Percentiles rank a stretch among this genome's conserved stretches.
Evolutionary conservation across 2,329 filamentous ascomycete genomes (phyloP).

Genomic region (Aspergillus novoparasiticus): DNA sequence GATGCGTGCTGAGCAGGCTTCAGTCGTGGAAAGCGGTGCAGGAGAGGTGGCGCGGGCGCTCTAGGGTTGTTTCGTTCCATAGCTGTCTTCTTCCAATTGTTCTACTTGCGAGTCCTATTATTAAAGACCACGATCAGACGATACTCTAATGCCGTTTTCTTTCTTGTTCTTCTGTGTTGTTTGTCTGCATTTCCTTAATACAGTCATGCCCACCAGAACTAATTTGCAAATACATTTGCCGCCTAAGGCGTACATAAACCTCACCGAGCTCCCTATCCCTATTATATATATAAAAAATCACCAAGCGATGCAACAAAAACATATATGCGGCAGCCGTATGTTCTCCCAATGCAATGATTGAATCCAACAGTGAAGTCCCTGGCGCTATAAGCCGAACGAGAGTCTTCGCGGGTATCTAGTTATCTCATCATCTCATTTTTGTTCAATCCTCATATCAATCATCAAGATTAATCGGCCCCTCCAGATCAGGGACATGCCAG

Average conservation of each 20-base stretch:
- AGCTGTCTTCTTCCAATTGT: constrained; percentile 12
- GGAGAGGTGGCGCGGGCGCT: constrained; percentile 63
- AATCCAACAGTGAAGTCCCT: constrained; percentile 4
- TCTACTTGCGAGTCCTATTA: background rate
- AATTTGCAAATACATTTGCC: constrained; percentile 2
- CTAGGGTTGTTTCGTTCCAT: constrained; percentile 21
- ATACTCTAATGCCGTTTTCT: constrained; percentile 10
- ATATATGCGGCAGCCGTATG: background rate
- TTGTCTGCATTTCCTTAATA: background rate
- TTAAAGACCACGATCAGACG: constrained; percentile 14
- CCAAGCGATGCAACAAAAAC: background rate
- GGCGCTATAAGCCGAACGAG: constrained; percentile 12
- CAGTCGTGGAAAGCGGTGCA: constrained; percentile 59
- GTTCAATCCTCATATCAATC: constrained; percentile 42
- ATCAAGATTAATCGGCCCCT: constrained; percentile 67
- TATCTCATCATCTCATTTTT: constrained; percentile 11
- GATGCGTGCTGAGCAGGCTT: constrained; percentile 54
- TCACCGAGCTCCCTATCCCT: background rate
- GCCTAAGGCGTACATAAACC: background rate
- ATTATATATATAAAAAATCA: background rate
- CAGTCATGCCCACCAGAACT: constrained; percentile 1
- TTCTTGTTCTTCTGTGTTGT: background rate
- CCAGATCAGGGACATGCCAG: constrained; percentile 69
- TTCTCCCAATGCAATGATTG: background rate
- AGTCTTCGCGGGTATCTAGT: constrained; percentile 31